Percentiles rank a stretch among this genome's conserved stretches.
These are phyloP conservation scores for Mrakia frigida DNA, from an alignment of 768 basidiomycete species.

Conservation along the genomic window DNA sequence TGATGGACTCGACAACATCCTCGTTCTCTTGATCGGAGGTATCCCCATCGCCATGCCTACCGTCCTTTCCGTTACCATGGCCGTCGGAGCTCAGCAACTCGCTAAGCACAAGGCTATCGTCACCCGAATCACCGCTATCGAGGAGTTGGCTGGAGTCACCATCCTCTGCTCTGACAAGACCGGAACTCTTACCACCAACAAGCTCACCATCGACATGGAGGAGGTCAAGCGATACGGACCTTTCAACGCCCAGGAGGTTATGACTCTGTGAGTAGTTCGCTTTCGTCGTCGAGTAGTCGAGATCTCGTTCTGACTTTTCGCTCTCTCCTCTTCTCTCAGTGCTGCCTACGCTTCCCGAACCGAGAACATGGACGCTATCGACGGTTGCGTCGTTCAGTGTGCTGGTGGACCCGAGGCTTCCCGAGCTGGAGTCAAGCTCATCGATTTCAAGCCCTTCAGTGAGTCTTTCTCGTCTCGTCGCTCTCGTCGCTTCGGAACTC, in stretches of 20 bases:
- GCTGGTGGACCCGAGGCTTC: constrained; percentile 67
- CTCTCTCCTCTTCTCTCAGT: constrained; percentile 8
- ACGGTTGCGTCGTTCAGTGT: constrained; percentile 74
- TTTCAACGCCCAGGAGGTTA: constrained; percentile 82
- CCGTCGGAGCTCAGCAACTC: constrained; percentile 96
- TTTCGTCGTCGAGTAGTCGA: background rate
- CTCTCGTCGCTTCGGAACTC: background rate
- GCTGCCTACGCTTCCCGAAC: constrained; percentile 95
- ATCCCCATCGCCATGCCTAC: constrained; percentile 99
- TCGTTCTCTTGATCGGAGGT: constrained; percentile 98
- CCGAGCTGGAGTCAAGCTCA: constrained; percentile 85
- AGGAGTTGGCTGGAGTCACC: constrained; percentile 96
- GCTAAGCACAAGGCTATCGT: constrained; percentile 99
- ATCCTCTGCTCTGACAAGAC: constrained; percentile 99
- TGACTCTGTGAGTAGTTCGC: constrained; percentile 57
- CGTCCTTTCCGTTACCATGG: constrained; percentile 84
- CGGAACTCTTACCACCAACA: constrained; percentile 97
- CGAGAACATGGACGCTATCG: constrained; percentile 98
- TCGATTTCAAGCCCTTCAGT: constrained; percentile 98
- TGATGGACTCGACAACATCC: constrained; percentile 91
- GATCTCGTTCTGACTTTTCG: background rate
- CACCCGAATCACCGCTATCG: constrained; percentile 98
- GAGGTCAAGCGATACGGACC: constrained; percentile 87
- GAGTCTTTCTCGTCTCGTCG: background rate
- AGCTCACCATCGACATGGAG: constrained; percentile 90